Conservation (phyloP, 2,329 filamentous ascomycete genomes). For the Thielaviopsis euricoi region DNA sequence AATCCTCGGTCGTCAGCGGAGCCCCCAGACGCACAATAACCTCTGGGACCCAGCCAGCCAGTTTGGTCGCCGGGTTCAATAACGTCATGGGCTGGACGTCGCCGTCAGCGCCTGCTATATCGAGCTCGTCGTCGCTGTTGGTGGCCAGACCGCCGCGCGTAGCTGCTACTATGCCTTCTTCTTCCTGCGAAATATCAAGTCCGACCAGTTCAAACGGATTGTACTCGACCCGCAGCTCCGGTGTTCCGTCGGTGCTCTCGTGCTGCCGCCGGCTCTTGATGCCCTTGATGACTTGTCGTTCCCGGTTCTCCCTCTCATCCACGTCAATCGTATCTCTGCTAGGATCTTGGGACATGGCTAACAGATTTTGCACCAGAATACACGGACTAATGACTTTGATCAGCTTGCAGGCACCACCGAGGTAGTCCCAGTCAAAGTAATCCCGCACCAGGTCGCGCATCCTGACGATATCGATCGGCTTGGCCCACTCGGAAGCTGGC, state of each 20-base stretch:
- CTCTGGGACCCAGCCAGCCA: slow-evolving; percentile 22
- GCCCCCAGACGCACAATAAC: slow-evolving; percentile 14
- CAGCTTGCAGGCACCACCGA: slow-evolving; percentile 68
- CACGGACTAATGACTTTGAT: slow-evolving; percentile 65
- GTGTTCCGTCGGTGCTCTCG: slow-evolving; percentile 54
- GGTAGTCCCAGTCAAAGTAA: slow-evolving; percentile 73
- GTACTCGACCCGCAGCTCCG: slow-evolving; percentile 66
- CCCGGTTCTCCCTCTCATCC: slow-evolving; percentile 23
- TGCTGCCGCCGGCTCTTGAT: slow-evolving; percentile 56
- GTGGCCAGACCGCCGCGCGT: slow-evolving; percentile 39
- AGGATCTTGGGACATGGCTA: slow-evolving; percentile 15
- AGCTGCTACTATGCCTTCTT: slow-evolving; percentile 34
- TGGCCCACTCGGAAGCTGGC: slow-evolving; percentile 40
- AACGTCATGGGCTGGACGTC: slow-evolving; percentile 43
- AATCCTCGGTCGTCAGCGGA: slow-evolving; percentile 14
- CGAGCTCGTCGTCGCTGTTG: slow-evolving; percentile 51
- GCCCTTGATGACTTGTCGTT: slow-evolving; percentile 40
- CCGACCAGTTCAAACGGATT: slow-evolving; percentile 61
- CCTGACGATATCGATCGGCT: slow-evolving; percentile 44
- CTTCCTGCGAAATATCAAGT: slow-evolving; percentile 56
- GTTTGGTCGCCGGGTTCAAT: slow-evolving; percentile 33
- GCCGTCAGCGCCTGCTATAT: slow-evolving; percentile 21
- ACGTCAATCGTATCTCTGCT: slow-evolving; percentile 14
- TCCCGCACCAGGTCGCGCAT: slow-evolving; percentile 61
- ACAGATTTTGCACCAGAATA: slow-evolving; percentile 47